Percentiles rank a stretch among this genome's conserved stretches.
Evolutionary conservation across 2,329 filamentous ascomycete species (phyloP).

Genomic region (Grosmannia huntii): DNA sequence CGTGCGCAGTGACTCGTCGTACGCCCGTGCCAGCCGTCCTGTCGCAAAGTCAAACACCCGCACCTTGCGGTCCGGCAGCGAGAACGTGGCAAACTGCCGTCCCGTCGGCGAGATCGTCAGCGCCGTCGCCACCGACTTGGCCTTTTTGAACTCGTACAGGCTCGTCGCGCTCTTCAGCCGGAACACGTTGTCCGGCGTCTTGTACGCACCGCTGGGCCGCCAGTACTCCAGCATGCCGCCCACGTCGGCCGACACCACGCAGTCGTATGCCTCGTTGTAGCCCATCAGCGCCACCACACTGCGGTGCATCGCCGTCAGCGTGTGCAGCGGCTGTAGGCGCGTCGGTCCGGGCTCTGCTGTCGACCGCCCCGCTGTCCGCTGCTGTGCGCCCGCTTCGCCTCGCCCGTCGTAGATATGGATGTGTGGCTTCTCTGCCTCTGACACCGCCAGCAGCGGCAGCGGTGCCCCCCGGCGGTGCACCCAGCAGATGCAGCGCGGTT

Average conservation of each 20-base stretch:
- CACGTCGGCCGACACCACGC: constrained; percentile 80
- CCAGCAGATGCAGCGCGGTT: constrained; percentile 78
- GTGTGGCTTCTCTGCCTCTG: constrained; percentile 56
- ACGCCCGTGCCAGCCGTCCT: constrained; percentile 79
- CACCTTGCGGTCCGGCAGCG: constrained; percentile 85
- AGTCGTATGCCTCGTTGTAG: constrained; percentile 82
- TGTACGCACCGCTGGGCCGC: constrained; percentile 66
- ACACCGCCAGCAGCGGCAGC: constrained; percentile 72
- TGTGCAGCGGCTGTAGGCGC: constrained; percentile 52
- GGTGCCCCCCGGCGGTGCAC: constrained; percentile 82
- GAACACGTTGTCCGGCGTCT: constrained; percentile 87
- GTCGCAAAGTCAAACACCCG: constrained; percentile 86
- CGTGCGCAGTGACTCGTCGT: constrained; percentile 85
- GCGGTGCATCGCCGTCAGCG: constrained; percentile 66
- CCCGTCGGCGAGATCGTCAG: constrained; percentile 79
- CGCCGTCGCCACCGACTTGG: constrained; percentile 71
- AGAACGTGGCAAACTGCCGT: constrained; percentile 75
- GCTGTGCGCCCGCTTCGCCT: constrained; percentile 51
- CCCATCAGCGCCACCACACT: constrained; percentile 72
- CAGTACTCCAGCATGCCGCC: constrained; percentile 96
- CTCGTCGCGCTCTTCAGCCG: constrained; percentile 88
- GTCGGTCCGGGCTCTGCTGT: not conserved
- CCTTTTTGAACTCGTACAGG: constrained; percentile 94
- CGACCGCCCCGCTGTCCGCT: not conserved
- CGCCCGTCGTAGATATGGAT: constrained; percentile 83